phyloP scores from a whole-genome alignment of 805 yeast genomes.

The Ogataea kodamae region DNA sequence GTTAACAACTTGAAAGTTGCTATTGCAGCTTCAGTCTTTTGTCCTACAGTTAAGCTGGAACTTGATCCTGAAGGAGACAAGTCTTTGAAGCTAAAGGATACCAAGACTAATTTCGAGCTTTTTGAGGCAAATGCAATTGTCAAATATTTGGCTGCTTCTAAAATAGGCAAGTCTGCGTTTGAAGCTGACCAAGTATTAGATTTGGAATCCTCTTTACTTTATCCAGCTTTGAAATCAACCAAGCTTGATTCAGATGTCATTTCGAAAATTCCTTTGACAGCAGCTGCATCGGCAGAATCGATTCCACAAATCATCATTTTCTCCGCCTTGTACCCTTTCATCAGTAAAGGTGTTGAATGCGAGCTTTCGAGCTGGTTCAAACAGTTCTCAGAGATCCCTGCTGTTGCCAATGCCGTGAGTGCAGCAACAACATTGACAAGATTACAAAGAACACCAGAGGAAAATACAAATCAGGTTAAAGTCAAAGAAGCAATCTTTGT shows the following conservation, averaged over 20 bases:
- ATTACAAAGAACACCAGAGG: constrained; percentile 38
- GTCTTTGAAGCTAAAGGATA: constrained; percentile 26
- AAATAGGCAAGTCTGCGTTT: constrained; percentile 19
- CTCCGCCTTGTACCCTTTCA: constrained; percentile 50
- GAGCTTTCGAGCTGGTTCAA: constrained; percentile 37
- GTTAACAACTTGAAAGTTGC: constrained; percentile 42
- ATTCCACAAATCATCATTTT: constrained; percentile 58
- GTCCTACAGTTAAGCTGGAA: constrained; percentile 27
- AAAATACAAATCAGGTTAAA: constrained; percentile 38
- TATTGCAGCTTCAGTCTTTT: constrained; percentile 38
- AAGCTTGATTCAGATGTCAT: constrained; percentile 25
- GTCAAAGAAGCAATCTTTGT: constrained; percentile 21
- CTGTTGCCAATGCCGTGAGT: constrained; percentile 44
- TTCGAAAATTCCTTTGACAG: constrained; percentile 15
- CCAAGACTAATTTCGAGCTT: constrained; percentile 45
- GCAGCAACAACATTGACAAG: constrained; percentile 45
- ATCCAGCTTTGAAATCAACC: constrained; percentile 37
- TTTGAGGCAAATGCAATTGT: constrained; percentile 68
- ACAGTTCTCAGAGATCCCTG: constrained; percentile 36
- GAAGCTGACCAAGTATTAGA: constrained; percentile 28
- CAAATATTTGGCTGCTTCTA: constrained; percentile 48
- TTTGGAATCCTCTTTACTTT: constrained; percentile 44
- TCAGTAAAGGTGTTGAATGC: constrained; percentile 21
- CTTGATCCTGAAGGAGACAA: constrained; percentile 23
- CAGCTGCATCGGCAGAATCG: constrained; percentile 32